Evolutionary conservation across 192 early-diverging fungal species (phyloP).

Genomic region (Allomyces macrogynus): DNA sequence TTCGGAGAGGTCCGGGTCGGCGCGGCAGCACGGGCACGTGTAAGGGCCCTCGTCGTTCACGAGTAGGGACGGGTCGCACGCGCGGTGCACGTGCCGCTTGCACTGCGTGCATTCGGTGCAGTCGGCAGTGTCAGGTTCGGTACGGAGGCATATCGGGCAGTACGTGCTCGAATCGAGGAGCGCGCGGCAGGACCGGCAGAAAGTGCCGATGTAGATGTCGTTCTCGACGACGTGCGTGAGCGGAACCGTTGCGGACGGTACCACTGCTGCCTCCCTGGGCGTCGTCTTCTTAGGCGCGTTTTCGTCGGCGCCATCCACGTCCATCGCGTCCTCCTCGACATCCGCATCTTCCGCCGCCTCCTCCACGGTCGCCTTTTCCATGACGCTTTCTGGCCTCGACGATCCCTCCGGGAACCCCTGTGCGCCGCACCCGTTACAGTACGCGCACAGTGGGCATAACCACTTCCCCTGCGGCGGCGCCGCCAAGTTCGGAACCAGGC

Average conservation of each 20-base stretch:
- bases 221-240: not conserved
- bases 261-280: not conserved
- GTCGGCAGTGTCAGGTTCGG: not conserved
- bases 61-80: not conserved
- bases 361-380: not conserved
- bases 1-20: not conserved
- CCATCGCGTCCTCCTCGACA: not conserved
- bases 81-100: not conserved
- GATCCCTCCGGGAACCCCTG: not conserved
- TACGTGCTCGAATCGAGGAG: not conserved
- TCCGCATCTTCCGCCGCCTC: not conserved
- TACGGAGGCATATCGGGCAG: not conserved
- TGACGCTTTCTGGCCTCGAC: not conserved
- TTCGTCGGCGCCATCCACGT: not conserved
- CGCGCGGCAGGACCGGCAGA: not conserved
- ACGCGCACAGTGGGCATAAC: not conserved
- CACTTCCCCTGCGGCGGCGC: slow-evolving; percentile 20
- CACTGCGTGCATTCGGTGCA: not conserved
- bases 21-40: not conserved
- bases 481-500: slow-evolving; percentile 21
- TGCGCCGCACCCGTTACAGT: not conserved
- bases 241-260: not conserved
- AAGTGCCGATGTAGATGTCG: not conserved
- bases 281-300: too few relatives aligned
- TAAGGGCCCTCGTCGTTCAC: not conserved